These are phyloP conservation scores for Schizosaccharomyces osmophilus DNA, from an alignment of 805 yeast species.

Conservation along the genomic window DNA sequence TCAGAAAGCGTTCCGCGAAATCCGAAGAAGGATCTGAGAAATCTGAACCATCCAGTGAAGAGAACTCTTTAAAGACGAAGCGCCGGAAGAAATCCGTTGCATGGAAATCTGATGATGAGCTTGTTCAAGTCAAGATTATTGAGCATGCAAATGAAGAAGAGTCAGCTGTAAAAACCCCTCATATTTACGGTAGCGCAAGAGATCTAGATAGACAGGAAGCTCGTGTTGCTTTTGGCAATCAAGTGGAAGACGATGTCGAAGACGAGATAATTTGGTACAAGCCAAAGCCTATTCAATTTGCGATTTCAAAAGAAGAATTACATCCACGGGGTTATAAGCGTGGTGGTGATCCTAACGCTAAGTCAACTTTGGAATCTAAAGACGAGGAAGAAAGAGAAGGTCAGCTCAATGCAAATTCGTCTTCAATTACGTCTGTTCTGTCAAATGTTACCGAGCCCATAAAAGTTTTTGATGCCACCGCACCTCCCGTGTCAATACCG, in stretches of 20 bases:
- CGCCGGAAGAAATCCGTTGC: constrained; percentile 12
- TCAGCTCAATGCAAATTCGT: not conserved
- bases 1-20: not conserved
- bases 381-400: not conserved
- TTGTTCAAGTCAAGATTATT: constrained; percentile 13
- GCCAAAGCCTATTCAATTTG: not conserved
- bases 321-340: not conserved
- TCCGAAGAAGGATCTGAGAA: not conserved
- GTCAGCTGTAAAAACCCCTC: not conserved
- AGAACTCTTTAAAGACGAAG: not conserved
- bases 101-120: constrained; percentile 14
- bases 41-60: not conserved
- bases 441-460: too few relatives aligned
- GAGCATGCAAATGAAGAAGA: constrained; percentile 6
- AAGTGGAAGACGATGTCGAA: not conserved
- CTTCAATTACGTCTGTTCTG: not conserved
- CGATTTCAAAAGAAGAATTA: not conserved
- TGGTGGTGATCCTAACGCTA: not conserved
- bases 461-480: too few relatives aligned
- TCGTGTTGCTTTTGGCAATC: constrained; percentile 1
- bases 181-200: not conserved
- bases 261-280: not conserved
- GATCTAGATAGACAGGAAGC: constrained; percentile 3
- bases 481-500: too few relatives aligned
- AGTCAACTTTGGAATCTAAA: not conserved